Percentiles rank a stretch among this genome's conserved stretches.
These are phyloP conservation scores for Calonectria pteridis DNA, from an alignment of 2,329 filamentous ascomycete species.

Conservation along the genomic window DNA sequence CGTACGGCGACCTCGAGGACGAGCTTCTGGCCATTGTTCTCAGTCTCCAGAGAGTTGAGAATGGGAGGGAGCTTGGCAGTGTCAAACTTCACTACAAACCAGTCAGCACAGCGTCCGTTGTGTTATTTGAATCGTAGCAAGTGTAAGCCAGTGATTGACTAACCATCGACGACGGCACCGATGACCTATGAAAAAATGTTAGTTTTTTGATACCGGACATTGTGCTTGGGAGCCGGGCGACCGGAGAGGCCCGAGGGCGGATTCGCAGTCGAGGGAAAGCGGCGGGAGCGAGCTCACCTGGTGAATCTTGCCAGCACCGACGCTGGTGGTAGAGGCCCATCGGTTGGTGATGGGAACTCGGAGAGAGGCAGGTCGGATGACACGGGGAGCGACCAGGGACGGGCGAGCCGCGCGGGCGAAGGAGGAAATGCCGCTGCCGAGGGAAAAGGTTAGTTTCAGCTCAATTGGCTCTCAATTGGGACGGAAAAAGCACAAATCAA, in stretches of 20 bases:
- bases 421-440: conserved; percentile 74
- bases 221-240: conserved; percentile 35
- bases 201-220: conserved; percentile 30
- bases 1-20: conserved; percentile 95
- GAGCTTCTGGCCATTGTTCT: conserved; percentile 94
- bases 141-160: conserved; percentile 56
- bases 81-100: conserved; percentile 90
- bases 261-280: not conserved
- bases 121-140: conserved; percentile 22
- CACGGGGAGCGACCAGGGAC: conserved; percentile 69
- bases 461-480: conserved; percentile 66
- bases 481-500: conserved; percentile 36
- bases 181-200: conserved; percentile 78
- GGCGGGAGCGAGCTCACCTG: conserved; percentile 62
- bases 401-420: conserved; percentile 73
- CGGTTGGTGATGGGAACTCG: conserved; percentile 68
- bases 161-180: conserved; percentile 99
- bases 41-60: conserved; percentile 94
- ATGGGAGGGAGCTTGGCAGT: conserved; percentile 93
- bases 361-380: conserved; percentile 68
- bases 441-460: conserved; percentile 48
- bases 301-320: conserved; percentile 76
- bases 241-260: conserved; percentile 32
- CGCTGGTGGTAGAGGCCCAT: conserved; percentile 70
- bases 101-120: conserved; percentile 40